These are phyloP conservation scores for Botryobasidium botryosum DNA, from an alignment of 768 basidiomycete genomes.

Conservation along the genomic window DNA sequence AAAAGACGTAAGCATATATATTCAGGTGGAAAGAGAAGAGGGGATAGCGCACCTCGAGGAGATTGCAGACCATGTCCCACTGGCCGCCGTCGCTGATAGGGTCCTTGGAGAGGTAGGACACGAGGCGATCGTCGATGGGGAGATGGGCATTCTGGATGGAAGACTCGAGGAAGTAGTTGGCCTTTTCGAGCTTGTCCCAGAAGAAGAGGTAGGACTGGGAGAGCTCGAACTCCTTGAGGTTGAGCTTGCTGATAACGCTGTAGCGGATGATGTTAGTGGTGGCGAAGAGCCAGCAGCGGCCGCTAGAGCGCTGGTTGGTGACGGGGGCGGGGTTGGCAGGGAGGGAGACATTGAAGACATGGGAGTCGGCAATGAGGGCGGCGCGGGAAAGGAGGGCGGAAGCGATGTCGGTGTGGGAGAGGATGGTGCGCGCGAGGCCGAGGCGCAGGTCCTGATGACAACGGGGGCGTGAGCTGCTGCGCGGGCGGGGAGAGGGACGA, in stretches of 20 bases:
- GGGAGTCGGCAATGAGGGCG: conserved; percentile 42
- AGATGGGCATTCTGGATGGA: conserved; percentile 66
- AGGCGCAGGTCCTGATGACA: conserved; percentile 8
- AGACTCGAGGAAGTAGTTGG: conserved; percentile 82
- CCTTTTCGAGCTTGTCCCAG: conserved; percentile 88
- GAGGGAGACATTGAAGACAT: conserved; percentile 69
- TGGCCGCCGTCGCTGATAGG: conserved; percentile 87
- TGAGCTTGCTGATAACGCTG: conserved; percentile 69
- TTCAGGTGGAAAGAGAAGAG: not conserved
- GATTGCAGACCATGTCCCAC: conserved; percentile 78
- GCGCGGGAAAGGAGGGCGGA: conserved; percentile 45
- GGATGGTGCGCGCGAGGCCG: conserved; percentile 55
- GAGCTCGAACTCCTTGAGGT: conserved; percentile 77
- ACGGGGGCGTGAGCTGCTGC: not conserved
- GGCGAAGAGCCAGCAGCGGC: conserved; percentile 92
- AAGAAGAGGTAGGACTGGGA: conserved; percentile 85
- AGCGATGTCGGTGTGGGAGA: conserved; percentile 50
- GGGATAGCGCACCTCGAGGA: conserved; percentile 34
- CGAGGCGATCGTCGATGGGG: conserved; percentile 68
- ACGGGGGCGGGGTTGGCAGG: conserved; percentile 71
- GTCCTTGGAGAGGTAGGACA: conserved; percentile 54
- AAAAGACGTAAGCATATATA: not conserved
- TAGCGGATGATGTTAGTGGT: conserved; percentile 77
- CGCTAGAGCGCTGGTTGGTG: conserved; percentile 75
- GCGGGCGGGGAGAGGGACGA: not conserved